These are phyloP conservation scores for Flaveria floridana DNA, from an alignment of 140 eudicot genomes.

Conservation along the genomic window DNA sequence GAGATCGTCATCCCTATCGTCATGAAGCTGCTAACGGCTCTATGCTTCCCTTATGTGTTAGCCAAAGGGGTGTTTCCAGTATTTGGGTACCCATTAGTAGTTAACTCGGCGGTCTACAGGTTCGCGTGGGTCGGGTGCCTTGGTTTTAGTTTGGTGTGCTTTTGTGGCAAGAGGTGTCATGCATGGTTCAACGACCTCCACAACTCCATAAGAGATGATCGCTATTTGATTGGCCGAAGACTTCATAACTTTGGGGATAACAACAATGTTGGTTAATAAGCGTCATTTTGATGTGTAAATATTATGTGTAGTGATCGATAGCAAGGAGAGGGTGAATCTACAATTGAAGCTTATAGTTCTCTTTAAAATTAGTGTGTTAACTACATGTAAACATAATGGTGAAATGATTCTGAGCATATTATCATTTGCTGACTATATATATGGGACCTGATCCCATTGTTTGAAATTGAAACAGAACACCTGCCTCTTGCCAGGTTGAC, in stretches of 20 bases:
- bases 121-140: slow-evolving; percentile 93
- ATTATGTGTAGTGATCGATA: slow-evolving; percentile 25
- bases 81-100: slow-evolving; percentile 76
- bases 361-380: neutral
- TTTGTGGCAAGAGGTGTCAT: slow-evolving; percentile 76
- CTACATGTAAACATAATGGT: neutral
- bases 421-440: neutral
- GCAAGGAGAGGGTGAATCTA: slow-evolving; percentile 14
- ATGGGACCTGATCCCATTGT: neutral
- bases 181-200: slow-evolving; percentile 88
- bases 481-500: neutral
- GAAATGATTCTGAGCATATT: slow-evolving; percentile 1
- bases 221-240: slow-evolving; percentile 82
- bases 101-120: slow-evolving; percentile 88
- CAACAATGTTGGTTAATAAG: neutral
- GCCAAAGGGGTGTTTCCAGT: slow-evolving; percentile 82
- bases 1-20: slow-evolving; percentile 81
- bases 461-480: neutral
- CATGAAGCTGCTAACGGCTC: slow-evolving; percentile 86
- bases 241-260: slow-evolving; percentile 72
- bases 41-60: slow-evolving; percentile 88
- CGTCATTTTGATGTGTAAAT: slow-evolving; percentile 27
- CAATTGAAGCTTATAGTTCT: neutral
- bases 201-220: slow-evolving; percentile 88
- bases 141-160: slow-evolving; percentile 52